phyloP scores from a whole-genome alignment of 1,139 yeast species.

The Suhomyces bribrorum region DNA sequence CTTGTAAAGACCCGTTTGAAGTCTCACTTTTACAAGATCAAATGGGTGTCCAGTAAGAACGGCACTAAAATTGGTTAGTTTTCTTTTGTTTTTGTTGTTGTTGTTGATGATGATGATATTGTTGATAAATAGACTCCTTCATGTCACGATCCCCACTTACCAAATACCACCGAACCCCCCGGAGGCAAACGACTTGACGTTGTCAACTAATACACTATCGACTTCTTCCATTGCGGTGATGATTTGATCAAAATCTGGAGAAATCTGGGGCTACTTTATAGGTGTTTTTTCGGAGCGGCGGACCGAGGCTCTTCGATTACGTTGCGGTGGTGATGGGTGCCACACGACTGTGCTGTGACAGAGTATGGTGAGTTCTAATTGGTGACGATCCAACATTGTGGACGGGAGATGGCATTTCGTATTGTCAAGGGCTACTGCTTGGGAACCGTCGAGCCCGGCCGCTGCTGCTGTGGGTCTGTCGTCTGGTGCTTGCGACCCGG shows the following conservation, averaged over 20 bases:
- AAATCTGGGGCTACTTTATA: slow-evolving; percentile 12
- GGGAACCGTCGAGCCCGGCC: too few relatives aligned
- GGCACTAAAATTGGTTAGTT: slow-evolving; percentile 46
- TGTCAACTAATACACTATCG: slow-evolving; percentile 49
- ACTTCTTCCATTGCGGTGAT: slow-evolving; percentile 43
- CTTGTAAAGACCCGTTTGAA: slow-evolving; percentile 72
- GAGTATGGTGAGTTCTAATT: neutral
- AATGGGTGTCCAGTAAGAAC: slow-evolving; percentile 96
- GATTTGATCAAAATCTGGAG: slow-evolving; percentile 2
- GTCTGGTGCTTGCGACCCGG: too few relatives aligned
- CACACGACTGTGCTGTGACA: neutral
- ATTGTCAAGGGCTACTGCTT: too few relatives aligned
- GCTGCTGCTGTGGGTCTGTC: too few relatives aligned
- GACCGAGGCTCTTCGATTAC: slow-evolving; percentile 10
- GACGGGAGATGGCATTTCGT: too few relatives aligned
- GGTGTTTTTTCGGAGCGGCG: slow-evolving; percentile 5
- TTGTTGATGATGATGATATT: neutral
- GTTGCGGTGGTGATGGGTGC: slow-evolving; percentile 6
- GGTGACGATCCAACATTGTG: too few relatives aligned
- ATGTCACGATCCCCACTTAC: slow-evolving; percentile 22
- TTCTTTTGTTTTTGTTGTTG: too few relatives aligned
- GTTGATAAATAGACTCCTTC: neutral
- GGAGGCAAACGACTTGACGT: slow-evolving; percentile 78
- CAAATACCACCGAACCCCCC: slow-evolving; percentile 72
- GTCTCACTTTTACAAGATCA: slow-evolving; percentile 87